Percentiles rank a stretch among this genome's conserved stretches.
These are phyloP conservation scores for Epichloe hybrida DNA, from an alignment of 2,329 filamentous ascomycete genomes.

Conservation along the genomic window DNA sequence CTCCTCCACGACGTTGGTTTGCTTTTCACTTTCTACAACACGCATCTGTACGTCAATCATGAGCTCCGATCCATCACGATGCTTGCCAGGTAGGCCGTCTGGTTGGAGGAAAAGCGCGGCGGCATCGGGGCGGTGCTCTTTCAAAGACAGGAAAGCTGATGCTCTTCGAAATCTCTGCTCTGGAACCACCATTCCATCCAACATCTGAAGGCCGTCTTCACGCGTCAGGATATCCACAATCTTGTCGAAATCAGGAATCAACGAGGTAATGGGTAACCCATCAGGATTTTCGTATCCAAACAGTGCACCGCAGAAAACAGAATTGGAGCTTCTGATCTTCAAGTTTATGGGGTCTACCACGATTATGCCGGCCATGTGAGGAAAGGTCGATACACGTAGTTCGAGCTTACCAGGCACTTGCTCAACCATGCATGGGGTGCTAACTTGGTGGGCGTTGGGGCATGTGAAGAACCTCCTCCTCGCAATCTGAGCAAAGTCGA, in stretches of 20 bases:
- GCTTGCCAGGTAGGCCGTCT: constrained; percentile 69
- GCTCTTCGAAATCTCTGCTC: constrained; percentile 93
- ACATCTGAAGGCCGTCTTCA: constrained; percentile 69
- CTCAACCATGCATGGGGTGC: constrained; percentile 73
- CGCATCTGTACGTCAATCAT: constrained; percentile 95
- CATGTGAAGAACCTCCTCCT: constrained; percentile 74
- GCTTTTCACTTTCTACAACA: constrained; percentile 79
- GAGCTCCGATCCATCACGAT: constrained; percentile 82
- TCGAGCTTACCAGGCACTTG: constrained; percentile 55
- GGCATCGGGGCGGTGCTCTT: constrained; percentile 69
- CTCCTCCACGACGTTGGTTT: constrained; percentile 44
- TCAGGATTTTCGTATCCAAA: constrained; percentile 82
- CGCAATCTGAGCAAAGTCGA: constrained; percentile 65
- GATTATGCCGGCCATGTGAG: constrained; percentile 93
- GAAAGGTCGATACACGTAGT: constrained; percentile 82
- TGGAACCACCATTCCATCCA: constrained; percentile 91
- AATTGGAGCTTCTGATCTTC: constrained; percentile 81
- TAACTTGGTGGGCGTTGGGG: constrained; percentile 60
- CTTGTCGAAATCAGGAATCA: constrained; percentile 80
- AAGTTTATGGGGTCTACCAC: constrained; percentile 71
- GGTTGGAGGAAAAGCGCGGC: constrained; percentile 69
- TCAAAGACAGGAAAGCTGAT: constrained; percentile 67
- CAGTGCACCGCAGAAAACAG: constrained; percentile 81
- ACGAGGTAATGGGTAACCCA: constrained; percentile 61
- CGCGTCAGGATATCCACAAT: constrained; percentile 70